Evolutionary conservation across 2,329 filamentous ascomycete species (phyloP).

Genomic region (Venturia asperata): DNA sequence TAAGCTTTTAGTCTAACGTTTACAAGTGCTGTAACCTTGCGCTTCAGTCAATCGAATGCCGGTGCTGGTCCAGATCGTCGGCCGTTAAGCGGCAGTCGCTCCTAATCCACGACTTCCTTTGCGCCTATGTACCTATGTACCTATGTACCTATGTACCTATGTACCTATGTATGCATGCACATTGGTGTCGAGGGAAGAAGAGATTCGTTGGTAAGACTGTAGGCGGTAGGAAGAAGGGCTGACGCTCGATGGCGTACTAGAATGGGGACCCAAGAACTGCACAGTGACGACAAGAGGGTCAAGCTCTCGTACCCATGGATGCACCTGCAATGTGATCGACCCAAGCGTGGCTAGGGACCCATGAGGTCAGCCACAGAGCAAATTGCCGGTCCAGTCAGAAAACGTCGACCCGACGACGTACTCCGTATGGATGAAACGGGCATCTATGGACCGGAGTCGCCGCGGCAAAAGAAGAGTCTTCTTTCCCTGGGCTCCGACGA

Average conservation of each 20-base stretch:
- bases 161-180: too few species aligned
- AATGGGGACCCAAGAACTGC: conserved; percentile 8
- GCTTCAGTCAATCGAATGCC: background rate
- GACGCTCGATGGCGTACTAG: background rate
- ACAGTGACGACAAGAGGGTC: conserved; percentile 11
- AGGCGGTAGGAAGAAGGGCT: background rate
- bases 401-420: background rate
- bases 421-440: background rate
- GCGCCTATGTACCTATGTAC: background rate
- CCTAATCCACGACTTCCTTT: background rate
- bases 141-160: too few species aligned
- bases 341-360: background rate
- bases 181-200: background rate
- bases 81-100: background rate
- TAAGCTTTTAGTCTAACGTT: background rate
- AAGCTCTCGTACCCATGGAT: background rate
- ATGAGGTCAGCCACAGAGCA: background rate
- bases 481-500: background rate
- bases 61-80: background rate
- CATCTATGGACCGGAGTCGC: background rate
- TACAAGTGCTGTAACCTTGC: background rate
- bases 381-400: conserved; percentile 2
- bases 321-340: background rate
- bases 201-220: background rate
- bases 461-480: background rate